Evolutionary conservation across 1,139 yeast genomes (phyloP), one percentile per base, ranked within the genome.

Genomic region (Nakaseomyces delphensis): DNA sequence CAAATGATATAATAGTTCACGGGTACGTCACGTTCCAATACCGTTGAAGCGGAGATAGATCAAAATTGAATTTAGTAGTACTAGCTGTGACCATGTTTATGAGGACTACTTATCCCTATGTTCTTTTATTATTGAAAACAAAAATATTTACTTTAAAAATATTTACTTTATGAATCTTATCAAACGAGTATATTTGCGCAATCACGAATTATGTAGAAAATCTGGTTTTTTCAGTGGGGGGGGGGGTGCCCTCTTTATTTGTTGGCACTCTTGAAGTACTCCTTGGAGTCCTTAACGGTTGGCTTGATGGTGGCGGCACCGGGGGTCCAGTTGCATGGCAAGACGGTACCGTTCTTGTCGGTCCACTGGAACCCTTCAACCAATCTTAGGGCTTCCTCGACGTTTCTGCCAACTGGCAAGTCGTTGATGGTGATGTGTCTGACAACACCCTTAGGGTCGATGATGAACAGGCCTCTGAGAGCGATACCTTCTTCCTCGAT

Each of bases 291-390:
- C 45, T 69, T 74, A 58, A 86, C 91, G 59, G 76, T 83, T 62
- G 95, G 91, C 71, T 83, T 82, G 74, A 89, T 89, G 71, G 96
- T 84, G 63, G 84, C 95, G 50, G 86, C 69, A 73, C 97, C 97
- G 71, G 93, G 89, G 59, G 85, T 84, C 97, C 98, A 91, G 93
- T 87, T 89, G 67, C 97, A 96, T 61, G 96, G 96, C 73, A 95
- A 85, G 56, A 91, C 97, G 72, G 91, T 95, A 72, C 97, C 96
- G 78, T 89, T 73, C 77, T 85, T 83, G 70, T 89, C 96, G 63
- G 95, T 83, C 86, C 91, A 87, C 75, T 89, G 94, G 95, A 91
- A 89, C 60, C 96, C 97, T 67, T 91, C 97, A 55, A 91, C 79
- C 67, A 91, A 80, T 83, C 98, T 87, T 66, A 85, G 76, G 57